Evolutionary conservation across 2,329 filamentous ascomycete genomes (phyloP).

Genomic region (Sordariomycetes sp.): DNA sequence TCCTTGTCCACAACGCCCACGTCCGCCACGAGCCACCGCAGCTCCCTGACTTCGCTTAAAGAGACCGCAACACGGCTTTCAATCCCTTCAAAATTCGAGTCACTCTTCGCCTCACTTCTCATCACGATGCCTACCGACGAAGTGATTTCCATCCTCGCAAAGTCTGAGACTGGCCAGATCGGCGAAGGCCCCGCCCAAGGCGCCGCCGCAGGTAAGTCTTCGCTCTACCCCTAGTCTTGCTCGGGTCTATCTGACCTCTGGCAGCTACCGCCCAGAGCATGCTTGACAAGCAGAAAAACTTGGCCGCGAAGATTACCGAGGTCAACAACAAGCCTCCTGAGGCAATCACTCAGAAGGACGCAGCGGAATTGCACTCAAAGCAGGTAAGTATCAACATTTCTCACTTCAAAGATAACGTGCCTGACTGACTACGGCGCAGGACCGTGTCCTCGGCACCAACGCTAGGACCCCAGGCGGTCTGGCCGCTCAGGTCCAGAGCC

Average conservation of each 20-base stretch:
- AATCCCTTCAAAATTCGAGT: no score
- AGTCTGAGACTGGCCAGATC: background rate
- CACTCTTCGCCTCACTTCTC: no score
- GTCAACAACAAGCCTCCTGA: background rate
- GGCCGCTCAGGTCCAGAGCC: slow-evolving; percentile 3
- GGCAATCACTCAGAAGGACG: slow-evolving; percentile 2
- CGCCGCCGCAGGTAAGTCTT: background rate
- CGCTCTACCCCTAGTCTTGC: background rate
- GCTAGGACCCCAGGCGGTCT: slow-evolving; percentile 1
- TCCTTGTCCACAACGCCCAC: no score
- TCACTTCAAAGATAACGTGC: no score
- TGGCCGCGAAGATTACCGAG: slow-evolving; percentile 1
- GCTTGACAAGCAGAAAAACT: slow-evolving; percentile 4
- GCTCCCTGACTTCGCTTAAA: no score
- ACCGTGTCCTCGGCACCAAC: slow-evolving; percentile 3
- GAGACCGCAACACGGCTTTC: no score
- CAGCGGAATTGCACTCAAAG: slow-evolving; percentile 2
- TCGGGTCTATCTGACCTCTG: background rate
- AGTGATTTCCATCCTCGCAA: background rate
- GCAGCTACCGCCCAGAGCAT: slow-evolving; percentile 5
- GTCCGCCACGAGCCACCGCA: no score
- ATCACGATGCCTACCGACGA: background rate
- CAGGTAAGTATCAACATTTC: background rate
- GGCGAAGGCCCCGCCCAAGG: background rate
- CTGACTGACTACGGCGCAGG: background rate